Conservation (phyloP, 768 basidiomycete genomes). For the Tylopilus sp. region DNA sequence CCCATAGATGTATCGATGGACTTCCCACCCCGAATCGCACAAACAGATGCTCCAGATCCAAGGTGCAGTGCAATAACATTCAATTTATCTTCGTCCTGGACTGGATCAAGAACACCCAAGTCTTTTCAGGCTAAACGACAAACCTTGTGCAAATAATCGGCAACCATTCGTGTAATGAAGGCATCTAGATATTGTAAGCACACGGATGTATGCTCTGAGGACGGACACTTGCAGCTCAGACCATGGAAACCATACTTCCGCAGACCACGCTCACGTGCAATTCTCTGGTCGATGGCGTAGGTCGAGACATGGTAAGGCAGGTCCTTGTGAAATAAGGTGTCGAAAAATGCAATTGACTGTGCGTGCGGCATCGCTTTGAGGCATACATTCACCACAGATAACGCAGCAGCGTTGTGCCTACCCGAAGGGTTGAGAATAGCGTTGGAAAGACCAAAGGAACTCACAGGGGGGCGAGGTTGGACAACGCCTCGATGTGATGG, state of each 20-base stretch:
- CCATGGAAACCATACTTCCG: slow-evolving; percentile 94
- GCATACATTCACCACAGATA: slow-evolving; percentile 59
- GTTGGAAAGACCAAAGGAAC: slow-evolving; percentile 25
- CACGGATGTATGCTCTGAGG: background rate
- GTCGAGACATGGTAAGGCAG: slow-evolving; percentile 74
- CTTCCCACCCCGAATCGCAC: slow-evolving; percentile 67
- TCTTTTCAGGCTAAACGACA: background rate
- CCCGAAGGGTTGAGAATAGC: background rate
- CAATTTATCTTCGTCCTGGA: slow-evolving; percentile 43
- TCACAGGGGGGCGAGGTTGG: slow-evolving; percentile 78
- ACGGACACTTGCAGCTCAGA: slow-evolving; percentile 50
- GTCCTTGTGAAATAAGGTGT: slow-evolving; percentile 79
- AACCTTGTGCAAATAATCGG: slow-evolving; percentile 56
- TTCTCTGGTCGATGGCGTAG: slow-evolving; percentile 68
- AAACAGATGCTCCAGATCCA: slow-evolving; percentile 86
- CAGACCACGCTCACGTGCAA: slow-evolving; percentile 63
- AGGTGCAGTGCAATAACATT: slow-evolving; percentile 85
- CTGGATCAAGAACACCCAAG: background rate
- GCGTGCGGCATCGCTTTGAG: slow-evolving; percentile 61
- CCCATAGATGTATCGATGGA: slow-evolving; percentile 92
- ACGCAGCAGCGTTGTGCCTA: slow-evolving; percentile 62
- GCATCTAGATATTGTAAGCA: slow-evolving; percentile 41
- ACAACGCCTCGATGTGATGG: slow-evolving; percentile 69
- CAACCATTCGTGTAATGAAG: slow-evolving; percentile 64
- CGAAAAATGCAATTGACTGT: slow-evolving; percentile 80